These are phyloP conservation scores for Cryphonectria japonica DNA, from an alignment of 2,329 filamentous ascomycete genomes.

Conservation along the genomic window DNA sequence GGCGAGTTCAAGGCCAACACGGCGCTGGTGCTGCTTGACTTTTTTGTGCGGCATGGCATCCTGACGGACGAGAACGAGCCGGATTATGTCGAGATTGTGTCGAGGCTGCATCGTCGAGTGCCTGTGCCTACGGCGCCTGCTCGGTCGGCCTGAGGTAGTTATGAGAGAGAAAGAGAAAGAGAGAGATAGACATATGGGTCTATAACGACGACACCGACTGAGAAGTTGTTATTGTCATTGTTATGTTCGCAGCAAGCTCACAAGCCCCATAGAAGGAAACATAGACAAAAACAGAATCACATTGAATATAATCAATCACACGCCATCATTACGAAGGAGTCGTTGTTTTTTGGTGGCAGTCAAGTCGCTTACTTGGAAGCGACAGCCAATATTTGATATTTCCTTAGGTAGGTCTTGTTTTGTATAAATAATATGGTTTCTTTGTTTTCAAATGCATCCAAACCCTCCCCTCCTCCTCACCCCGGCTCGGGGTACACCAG, in stretches of 20 bases:
- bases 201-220: too few species aligned
- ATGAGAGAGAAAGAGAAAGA: neutral
- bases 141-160: neutral
- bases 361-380: neutral
- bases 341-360: neutral
- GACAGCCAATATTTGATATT: neutral
- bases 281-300: neutral
- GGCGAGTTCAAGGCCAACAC: slow-evolving; percentile 88
- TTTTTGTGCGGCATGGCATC: slow-evolving; percentile 77
- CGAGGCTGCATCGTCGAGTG: slow-evolving; percentile 48
- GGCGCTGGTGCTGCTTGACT: slow-evolving; percentile 76
- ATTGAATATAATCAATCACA: neutral
- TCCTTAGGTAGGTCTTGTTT: neutral
- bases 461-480: too few species aligned
- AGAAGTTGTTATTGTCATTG: too few species aligned
- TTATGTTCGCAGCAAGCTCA: too few species aligned
- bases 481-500: neutral
- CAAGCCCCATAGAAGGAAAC: too few species aligned
- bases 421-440: neutral
- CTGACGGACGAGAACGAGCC: slow-evolving; percentile 73
- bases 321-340: neutral
- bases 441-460: neutral
- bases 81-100: slow-evolving; percentile 70
- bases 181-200: too few species aligned
- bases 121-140: slow-evolving; percentile 42